Conservation (phyloP, 164 flowering plant species). For the Brasenia schreberi region DNA sequence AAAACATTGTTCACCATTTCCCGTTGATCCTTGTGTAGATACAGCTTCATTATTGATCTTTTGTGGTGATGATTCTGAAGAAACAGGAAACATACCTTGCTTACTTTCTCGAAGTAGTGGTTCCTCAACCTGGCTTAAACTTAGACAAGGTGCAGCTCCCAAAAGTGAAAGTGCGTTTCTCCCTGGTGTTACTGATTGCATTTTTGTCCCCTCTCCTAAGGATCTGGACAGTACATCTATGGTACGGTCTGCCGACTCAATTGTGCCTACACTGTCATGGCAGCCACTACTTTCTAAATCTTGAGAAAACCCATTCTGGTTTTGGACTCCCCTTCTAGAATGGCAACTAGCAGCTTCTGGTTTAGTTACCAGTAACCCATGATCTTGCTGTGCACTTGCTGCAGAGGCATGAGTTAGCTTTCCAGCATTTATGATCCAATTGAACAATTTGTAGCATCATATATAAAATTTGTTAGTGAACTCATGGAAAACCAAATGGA, state of each 20-base stretch:
- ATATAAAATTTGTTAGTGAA: too few species aligned
- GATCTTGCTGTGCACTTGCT: neutral
- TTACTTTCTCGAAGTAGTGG: conserved; percentile 18
- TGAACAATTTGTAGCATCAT: neutral
- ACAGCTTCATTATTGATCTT: neutral
- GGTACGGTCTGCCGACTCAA: neutral
- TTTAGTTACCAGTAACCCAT: neutral
- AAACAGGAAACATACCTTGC: conserved; percentile 14
- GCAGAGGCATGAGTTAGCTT: neutral
- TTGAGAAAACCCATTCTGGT: neutral
- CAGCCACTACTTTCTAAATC: neutral
- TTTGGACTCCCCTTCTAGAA: neutral
- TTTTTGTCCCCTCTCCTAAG: neutral
- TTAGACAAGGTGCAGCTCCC: conserved; percentile 5
- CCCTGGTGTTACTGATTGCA: conserved; percentile 9
- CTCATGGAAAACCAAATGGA: too few species aligned
- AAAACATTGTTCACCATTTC: conserved; percentile 6
- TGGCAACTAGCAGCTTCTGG: neutral
- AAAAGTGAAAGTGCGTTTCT: conserved; percentile 6
- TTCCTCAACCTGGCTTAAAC: conserved; percentile 5
- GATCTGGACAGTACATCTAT: neutral
- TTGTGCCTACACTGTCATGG: neutral
- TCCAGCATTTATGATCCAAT: neutral
- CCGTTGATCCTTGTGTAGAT: conserved; percentile 4
- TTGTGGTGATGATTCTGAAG: conserved; percentile 1